phyloP scores from a whole-genome alignment of 106 monocot genomes.

The Dioscorea alata region DNA sequence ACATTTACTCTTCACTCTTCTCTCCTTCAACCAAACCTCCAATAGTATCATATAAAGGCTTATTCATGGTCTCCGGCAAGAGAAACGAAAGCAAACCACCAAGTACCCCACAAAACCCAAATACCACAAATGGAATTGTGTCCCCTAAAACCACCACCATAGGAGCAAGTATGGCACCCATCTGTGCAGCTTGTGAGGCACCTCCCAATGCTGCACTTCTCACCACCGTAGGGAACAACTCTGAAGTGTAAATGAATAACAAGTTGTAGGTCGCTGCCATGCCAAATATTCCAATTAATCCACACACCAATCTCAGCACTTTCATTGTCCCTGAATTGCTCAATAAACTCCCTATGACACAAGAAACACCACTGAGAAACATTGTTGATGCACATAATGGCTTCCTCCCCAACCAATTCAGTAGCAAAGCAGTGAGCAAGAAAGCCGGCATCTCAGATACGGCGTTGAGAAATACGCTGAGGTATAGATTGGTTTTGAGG shows the following conservation, averaged over 20 bases:
- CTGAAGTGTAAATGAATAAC: conserved; percentile 62
- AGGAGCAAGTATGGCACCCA: conserved; percentile 71
- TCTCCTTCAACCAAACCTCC: conserved; percentile 39
- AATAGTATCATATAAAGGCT: conserved; percentile 58
- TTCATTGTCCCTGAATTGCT: conserved; percentile 12
- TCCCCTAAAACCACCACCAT: conserved; percentile 59
- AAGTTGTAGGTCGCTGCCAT: conserved; percentile 82
- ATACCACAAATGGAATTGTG: conserved; percentile 36
- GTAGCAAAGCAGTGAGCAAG: conserved; percentile 39
- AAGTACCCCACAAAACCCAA: conserved; percentile 36
- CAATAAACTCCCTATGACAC: conserved; percentile 28
- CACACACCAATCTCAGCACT: conserved; percentile 42
- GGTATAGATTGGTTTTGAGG: conserved; percentile 68
- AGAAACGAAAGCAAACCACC: conserved; percentile 34
- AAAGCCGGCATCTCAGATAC: conserved; percentile 75
- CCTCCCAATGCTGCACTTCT: conserved; percentile 68
- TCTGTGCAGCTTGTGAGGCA: conserved; percentile 46
- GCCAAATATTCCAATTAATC: conserved; percentile 75
- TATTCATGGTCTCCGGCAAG: conserved; percentile 53
- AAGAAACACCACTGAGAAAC: conserved; percentile 63
- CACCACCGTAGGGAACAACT: conserved; percentile 87
- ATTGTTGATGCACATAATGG: conserved; percentile 52
- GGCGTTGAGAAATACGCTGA: conserved; percentile 64
- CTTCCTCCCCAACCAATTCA: conserved; percentile 55
- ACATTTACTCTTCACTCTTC: not conserved